Evolutionary conservation across 306 rosid species (phyloP), one percentile per base, ranked within the genome.

Genomic region (Castanea crenata): DNA sequence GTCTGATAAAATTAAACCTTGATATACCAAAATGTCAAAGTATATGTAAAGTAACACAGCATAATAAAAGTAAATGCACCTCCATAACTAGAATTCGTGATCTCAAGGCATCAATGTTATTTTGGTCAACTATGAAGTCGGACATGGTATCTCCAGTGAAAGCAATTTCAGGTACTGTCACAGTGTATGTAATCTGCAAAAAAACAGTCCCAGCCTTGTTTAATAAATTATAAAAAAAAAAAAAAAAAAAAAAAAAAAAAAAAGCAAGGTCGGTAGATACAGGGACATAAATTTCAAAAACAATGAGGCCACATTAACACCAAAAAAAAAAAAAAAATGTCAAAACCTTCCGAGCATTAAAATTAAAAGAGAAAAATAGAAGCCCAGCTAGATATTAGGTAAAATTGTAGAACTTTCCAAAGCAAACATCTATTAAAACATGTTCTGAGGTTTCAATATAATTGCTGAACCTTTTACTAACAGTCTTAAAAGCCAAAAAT

Each of bases 61-160:
- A 32, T 38, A 49, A 74, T 54, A 55, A 74, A 65, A 84, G 86
- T 75, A 74, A 62, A 62, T 9, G 71, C 73, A 95, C 98, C 98
- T 91, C 98, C 90, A 90, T 86, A 18, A 92, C 93, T 75, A 95
- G 97, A 81, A 95, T 67, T 85, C 78, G 91, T 15, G 99, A 93
- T 79, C 80, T 88, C 88, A 92, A 83, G 70, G 83, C 92, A 80
- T 95, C 99, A 20, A 73, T 46, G 78, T 94, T 94, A 71, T 57
- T 83, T 80, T 83, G 78, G 75, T 93, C 96, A 65, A 83, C 64
- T 68, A 93, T 89, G 85, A 91, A 93, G 73, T 93, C 98, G 14
- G 90, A 81, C 18, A 72, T 94, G 79, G 99, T 92, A 83, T 92
- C 99, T 64, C 99, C 97, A 0, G 97, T 92, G 91, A 94, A 94